A percentile compares a stretch with the other conserved stretches of the same genome.
Evolutionary conservation across 192 early-diverging fungal species (phyloP).

Genomic region (Coemansia umbellata): DNA sequence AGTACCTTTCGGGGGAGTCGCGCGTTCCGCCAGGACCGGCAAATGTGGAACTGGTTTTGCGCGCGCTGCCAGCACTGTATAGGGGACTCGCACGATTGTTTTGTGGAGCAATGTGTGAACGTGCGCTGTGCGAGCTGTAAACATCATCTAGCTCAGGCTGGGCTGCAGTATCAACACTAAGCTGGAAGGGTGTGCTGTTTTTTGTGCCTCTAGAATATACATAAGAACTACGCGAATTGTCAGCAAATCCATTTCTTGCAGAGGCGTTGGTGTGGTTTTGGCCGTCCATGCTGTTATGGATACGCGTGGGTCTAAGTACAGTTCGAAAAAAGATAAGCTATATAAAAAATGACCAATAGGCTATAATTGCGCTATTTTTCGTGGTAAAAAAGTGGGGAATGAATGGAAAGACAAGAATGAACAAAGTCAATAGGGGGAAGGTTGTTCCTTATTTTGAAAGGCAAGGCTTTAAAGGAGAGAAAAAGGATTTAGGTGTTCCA

Average conservation of each 20-base stretch:
- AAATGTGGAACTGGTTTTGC: not conserved
- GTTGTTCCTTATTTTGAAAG: too few species aligned
- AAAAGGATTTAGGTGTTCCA: too few species aligned
- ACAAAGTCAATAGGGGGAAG: too few species aligned
- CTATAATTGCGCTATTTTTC: too few species aligned
- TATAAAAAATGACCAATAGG: too few species aligned
- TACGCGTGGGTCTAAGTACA: too few species aligned
- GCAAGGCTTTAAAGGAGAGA: too few species aligned
- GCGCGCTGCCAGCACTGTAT: not conserved
- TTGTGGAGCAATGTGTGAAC: not conserved
- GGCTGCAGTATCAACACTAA: not conserved
- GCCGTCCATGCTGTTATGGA: conserved; percentile 3
- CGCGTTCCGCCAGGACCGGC: not conserved
- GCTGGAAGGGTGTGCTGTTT: conserved; percentile 5
- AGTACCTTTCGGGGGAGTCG: conserved; percentile 3
- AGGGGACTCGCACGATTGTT: not conserved
- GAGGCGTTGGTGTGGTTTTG: conserved; percentile 4
- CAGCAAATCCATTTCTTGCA: conserved; percentile 12
- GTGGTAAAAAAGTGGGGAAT: too few species aligned
- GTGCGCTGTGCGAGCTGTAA: too few species aligned
- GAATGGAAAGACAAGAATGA: too few species aligned
- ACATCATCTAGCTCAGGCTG: not conserved
- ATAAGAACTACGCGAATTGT: conserved; percentile 19
- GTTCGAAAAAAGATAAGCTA: too few species aligned
- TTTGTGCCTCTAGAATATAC: not conserved